Evolutionary conservation across 2,329 filamentous ascomycete species (phyloP).

Genomic region (Monosporascus sp.): DNA sequence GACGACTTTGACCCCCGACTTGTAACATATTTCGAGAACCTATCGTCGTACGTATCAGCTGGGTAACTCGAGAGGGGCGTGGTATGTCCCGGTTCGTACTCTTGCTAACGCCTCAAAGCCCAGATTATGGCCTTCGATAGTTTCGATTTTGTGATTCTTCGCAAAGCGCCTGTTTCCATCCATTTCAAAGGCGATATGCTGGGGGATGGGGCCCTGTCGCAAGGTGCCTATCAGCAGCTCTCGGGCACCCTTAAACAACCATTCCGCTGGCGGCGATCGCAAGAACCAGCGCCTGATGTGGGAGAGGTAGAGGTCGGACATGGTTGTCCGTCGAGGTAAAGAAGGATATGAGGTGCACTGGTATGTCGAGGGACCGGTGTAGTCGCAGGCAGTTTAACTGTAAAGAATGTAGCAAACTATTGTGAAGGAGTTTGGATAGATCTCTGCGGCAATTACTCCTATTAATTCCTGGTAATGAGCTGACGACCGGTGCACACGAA

Average conservation of each 20-base stretch:
- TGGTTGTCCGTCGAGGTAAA: constrained; percentile 20
- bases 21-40: constrained; percentile 98
- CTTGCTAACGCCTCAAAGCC: constrained; percentile 92
- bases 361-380: not conserved
- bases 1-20: constrained; percentile 91
- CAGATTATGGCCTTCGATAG: constrained; percentile 89
- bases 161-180: constrained; percentile 96
- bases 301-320: constrained; percentile 50
- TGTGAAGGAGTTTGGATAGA: not conserved
- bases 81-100: constrained; percentile 43
- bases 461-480: too few relatives aligned
- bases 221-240: constrained; percentile 85
- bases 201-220: constrained; percentile 84
- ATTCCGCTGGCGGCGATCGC: constrained; percentile 87
- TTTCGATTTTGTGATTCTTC: constrained; percentile 85
- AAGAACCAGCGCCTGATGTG: constrained; percentile 63
- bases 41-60: constrained; percentile 27
- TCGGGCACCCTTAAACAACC: constrained; percentile 71
- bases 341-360: not conserved
- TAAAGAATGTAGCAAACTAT: not conserved
- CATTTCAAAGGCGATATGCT: constrained; percentile 99
- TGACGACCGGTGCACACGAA: not conserved
- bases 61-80: not conserved
- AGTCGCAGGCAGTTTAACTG: not conserved
- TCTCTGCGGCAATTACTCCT: too few relatives aligned